Evolutionary conservation across 495 filamentous ascomycete species (phyloP).

Genomic region (Lasiosphaeria hispida): DNA sequence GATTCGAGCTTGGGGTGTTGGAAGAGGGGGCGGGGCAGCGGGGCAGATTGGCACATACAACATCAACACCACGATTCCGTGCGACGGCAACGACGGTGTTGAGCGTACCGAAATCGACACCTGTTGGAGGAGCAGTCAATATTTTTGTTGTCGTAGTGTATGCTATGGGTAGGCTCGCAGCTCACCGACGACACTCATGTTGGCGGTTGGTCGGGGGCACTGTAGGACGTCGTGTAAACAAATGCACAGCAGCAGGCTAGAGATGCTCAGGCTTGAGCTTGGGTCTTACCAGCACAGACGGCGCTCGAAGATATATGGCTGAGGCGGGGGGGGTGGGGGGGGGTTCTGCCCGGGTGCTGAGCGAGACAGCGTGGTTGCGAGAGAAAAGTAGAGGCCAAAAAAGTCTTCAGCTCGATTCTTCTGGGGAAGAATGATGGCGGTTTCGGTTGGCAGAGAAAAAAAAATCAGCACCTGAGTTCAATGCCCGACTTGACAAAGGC

Average conservation of each 20-base stretch:
- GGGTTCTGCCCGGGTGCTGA: slow-evolving; percentile 7
- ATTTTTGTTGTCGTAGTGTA: slow-evolving; percentile 11
- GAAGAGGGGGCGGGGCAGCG: background rate
- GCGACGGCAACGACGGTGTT: slow-evolving; percentile 98
- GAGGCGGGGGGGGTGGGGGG: background rate
- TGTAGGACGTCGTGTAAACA: slow-evolving; percentile 30
- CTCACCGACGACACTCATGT: slow-evolving; percentile 51
- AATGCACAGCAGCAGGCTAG: slow-evolving; percentile 2
- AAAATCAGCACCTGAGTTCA: slow-evolving; percentile 19
- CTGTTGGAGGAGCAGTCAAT: slow-evolving; percentile 32
- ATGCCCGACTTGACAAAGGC: slow-evolving; percentile 20
- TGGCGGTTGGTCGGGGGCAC: slow-evolving; percentile 34
- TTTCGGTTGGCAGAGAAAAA: slow-evolving; percentile 19
- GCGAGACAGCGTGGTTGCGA: background rate
- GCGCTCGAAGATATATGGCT: background rate
- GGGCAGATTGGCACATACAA: slow-evolving; percentile 64
- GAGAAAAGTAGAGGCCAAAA: background rate
- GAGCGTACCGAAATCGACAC: slow-evolving; percentile 94
- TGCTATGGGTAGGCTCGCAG: background rate
- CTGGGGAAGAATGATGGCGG: background rate
- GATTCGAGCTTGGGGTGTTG: background rate
- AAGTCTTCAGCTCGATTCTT: slow-evolving; percentile 1
- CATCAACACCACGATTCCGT: slow-evolving; percentile 96
- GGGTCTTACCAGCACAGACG: slow-evolving; percentile 17
- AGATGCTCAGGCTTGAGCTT: background rate